phyloP scores from a whole-genome alignment of 169 alveolate genomes.

The Cryptosporidium sp. region DNA sequence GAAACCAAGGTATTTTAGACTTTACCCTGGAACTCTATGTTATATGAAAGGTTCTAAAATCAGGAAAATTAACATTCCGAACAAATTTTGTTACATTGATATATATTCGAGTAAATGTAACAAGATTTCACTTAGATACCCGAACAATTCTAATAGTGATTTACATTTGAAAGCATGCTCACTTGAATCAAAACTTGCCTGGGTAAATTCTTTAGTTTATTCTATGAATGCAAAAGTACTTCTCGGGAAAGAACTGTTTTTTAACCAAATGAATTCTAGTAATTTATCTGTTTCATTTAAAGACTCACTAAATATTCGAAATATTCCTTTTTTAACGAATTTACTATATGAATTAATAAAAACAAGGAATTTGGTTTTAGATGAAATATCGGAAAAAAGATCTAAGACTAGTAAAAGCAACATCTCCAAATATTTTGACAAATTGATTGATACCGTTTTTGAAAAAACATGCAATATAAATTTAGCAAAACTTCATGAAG shows the following conservation, averaged over 20 bases:
- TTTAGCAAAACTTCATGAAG: slow-evolving; percentile 13
- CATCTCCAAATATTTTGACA: slow-evolving; percentile 31
- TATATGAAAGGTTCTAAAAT: slow-evolving; percentile 52
- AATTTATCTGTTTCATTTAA: not conserved
- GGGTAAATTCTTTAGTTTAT: slow-evolving; percentile 61
- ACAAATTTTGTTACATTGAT: slow-evolving; percentile 22
- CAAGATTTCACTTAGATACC: slow-evolving; percentile 35
- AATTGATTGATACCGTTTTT: slow-evolving; percentile 42
- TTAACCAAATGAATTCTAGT: not conserved
- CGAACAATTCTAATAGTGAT: slow-evolving; percentile 10
- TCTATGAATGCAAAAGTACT: slow-evolving; percentile 14
- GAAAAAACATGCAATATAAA: slow-evolving; percentile 29
- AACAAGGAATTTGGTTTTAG: slow-evolving; percentile 44
- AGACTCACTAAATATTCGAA: slow-evolving; percentile 8
- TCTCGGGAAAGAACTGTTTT: not conserved
- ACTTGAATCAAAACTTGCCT: slow-evolving; percentile 57
- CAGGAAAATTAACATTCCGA: slow-evolving; percentile 6
- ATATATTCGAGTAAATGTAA: slow-evolving; percentile 24
- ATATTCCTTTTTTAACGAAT: slow-evolving; percentile 28
- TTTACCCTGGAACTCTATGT: slow-evolving; percentile 81
- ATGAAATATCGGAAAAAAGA: slow-evolving; percentile 34
- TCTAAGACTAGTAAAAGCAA: not conserved
- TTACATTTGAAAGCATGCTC: slow-evolving; percentile 50
- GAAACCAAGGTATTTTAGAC: slow-evolving; percentile 87
- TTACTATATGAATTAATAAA: slow-evolving; percentile 57